Conservation (phyloP, 805 yeast species). For the Diddensiella transvaalensis region DNA sequence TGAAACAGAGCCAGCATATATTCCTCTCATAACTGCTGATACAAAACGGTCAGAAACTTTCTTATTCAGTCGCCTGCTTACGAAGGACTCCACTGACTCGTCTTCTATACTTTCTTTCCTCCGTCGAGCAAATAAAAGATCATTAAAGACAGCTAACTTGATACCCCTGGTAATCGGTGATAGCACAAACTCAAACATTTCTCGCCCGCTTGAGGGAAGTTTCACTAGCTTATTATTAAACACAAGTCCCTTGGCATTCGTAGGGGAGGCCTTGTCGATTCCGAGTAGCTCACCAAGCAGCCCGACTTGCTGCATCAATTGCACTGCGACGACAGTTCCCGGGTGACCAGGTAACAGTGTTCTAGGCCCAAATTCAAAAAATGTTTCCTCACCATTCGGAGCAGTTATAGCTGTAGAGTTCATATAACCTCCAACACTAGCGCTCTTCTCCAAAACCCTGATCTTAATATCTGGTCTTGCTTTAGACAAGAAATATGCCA, state of each 20-base stretch:
- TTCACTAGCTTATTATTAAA: conserved; percentile 31
- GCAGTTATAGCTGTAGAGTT: conserved; percentile 34
- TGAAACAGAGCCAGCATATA: conserved; percentile 80
- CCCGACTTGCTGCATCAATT: conserved; percentile 41
- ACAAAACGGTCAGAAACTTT: conserved; percentile 50
- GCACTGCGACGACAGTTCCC: conserved; percentile 45
- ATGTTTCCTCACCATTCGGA: conserved; percentile 27
- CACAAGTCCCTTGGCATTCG: conserved; percentile 69
- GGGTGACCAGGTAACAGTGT: conserved; percentile 80
- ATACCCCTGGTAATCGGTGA: conserved; percentile 41
- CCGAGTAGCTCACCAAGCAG: conserved; percentile 51
- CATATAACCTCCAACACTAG: conserved; percentile 78
- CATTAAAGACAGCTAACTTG: conserved; percentile 50
- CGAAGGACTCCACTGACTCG: conserved; percentile 67
- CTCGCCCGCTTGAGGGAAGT: conserved; percentile 28
- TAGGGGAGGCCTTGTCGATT: conserved; percentile 52
- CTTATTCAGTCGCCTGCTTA: conserved; percentile 66
- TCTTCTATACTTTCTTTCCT: conserved; percentile 39
- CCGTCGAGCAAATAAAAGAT: conserved; percentile 26
- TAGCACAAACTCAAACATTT: conserved; percentile 22
- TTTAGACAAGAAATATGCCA: conserved; percentile 44
- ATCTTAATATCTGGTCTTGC: conserved; percentile 75
- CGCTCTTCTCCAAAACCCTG: conserved; percentile 54
- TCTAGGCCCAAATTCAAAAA: conserved; percentile 85
- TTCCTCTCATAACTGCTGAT: conserved; percentile 84